A percentile compares a stretch with the other conserved stretches of the same genome.
Evolutionary conservation across 257 asterid species (phyloP).

Genomic region (Scutellaria barbata): DNA sequence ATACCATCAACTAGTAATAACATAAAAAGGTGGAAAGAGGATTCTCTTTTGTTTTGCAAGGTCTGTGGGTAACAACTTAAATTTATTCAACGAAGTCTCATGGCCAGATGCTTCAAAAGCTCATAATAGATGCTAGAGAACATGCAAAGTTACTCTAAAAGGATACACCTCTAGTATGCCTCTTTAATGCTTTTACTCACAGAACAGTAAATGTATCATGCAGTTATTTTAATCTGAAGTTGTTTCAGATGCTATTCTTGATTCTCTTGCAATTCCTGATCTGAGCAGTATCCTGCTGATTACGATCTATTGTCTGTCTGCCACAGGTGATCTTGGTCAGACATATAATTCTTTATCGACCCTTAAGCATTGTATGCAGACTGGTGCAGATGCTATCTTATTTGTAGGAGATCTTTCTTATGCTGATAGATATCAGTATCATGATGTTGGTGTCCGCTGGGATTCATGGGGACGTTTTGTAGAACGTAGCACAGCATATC

Average conservation of each 20-base stretch:
- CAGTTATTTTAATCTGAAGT: not conserved
- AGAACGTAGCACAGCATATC: constrained; percentile 86
- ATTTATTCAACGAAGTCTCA: not conserved
- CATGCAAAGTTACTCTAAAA: not conserved
- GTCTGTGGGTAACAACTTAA: constrained; percentile 1
- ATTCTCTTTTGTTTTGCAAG: not conserved
- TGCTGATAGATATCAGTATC: constrained; percentile 82
- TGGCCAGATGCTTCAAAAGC: constrained; percentile 3
- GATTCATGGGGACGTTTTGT: constrained; percentile 91
- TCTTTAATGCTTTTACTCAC: constrained; percentile 11
- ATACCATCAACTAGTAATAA: not conserved
- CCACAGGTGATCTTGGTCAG: constrained; percentile 97
- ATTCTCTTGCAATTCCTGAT: constrained; percentile 2
- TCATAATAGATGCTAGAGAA: not conserved
- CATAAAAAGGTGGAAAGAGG: not conserved
- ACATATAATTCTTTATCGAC: constrained; percentile 95
- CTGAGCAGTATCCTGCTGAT: not conserved
- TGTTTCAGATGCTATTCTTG: not conserved
- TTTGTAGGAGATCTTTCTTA: constrained; percentile 97
- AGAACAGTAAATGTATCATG: not conserved
- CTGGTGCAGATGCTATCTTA: constrained; percentile 74
- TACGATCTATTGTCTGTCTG: constrained; percentile 33
- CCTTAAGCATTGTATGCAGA: constrained; percentile 70
- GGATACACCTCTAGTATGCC: too few relatives aligned
- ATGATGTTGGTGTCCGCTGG: constrained; percentile 96